Percentiles rank a stretch among this genome's conserved stretches.
These are phyloP conservation scores for Tilletia caries DNA, from an alignment of 1,284 basidiomycete genomes.

Conservation along the genomic window DNA sequence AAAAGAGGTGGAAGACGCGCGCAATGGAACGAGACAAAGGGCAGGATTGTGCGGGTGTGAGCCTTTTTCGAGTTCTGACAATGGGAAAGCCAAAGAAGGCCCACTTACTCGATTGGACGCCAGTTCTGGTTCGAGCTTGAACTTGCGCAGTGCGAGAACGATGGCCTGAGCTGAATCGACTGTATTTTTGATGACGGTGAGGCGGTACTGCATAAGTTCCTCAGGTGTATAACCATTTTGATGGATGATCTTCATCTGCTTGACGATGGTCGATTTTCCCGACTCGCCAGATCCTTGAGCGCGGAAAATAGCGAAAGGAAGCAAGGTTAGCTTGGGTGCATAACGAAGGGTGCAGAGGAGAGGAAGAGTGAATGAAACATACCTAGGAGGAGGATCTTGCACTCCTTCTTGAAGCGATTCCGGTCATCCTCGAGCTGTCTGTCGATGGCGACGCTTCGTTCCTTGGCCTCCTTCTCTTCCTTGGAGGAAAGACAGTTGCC, in stretches of 20 bases:
- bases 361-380: constrained; percentile 47
- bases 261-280: constrained; percentile 92
- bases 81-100: not conserved
- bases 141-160: constrained; percentile 82
- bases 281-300: constrained; percentile 67
- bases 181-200: constrained; percentile 62
- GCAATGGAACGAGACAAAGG: no score
- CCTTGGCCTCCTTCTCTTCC: constrained; percentile 44
- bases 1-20: no score
- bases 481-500: constrained; percentile 42
- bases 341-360: not conserved
- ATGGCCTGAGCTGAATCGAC: constrained; percentile 74
- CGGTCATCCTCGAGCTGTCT: constrained; percentile 61
- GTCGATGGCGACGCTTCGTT: constrained; percentile 57
- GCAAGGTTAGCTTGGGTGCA: not conserved
- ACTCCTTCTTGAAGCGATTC: constrained; percentile 75
- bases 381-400: constrained; percentile 90
- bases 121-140: constrained; percentile 76
- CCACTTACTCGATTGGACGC: constrained; percentile 69
- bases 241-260: constrained; percentile 99
- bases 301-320: not conserved
- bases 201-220: constrained; percentile 75
- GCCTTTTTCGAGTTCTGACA: not conserved
- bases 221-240: constrained; percentile 82
- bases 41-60: no score